Evolutionary conservation across 2,329 filamentous ascomycete genomes (phyloP).

Genomic region (Beauveria varroae): DNA sequence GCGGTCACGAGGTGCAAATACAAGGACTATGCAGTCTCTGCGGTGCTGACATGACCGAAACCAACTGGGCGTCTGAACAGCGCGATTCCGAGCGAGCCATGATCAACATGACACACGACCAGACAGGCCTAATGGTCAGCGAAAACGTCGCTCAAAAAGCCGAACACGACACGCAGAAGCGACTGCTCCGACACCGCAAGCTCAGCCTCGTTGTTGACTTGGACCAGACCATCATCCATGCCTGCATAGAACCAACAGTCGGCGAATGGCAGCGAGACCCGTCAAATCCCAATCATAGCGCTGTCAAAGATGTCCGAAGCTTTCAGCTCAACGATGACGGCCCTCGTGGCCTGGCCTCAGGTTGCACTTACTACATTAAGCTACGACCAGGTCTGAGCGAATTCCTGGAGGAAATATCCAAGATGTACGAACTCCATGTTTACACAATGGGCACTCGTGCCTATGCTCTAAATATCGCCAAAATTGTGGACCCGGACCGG

Average conservation of each 20-base stretch:
- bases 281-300: constrained; percentile 81
- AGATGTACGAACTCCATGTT: constrained; percentile 89
- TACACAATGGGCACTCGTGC: constrained; percentile 98
- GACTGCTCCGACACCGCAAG: constrained; percentile 73
- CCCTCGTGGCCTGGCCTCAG: constrained; percentile 56
- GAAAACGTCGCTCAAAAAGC: constrained; percentile 69
- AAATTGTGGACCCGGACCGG: constrained; percentile 83
- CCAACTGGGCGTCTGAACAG: constrained; percentile 73
- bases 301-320: constrained; percentile 77
- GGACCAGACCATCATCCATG: constrained; percentile 97
- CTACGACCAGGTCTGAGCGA: constrained; percentile 77
- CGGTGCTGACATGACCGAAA: constrained; percentile 92
- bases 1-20: constrained; percentile 85
- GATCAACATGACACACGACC: constrained; percentile 93
- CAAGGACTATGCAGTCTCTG: constrained; percentile 86
- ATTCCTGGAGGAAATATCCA: constrained; percentile 71
- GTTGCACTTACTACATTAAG: constrained; percentile 98
- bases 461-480: constrained; percentile 88
- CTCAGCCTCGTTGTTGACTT: constrained; percentile 92
- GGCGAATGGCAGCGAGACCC: constrained; percentile 91
- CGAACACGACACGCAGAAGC: constrained; percentile 79
- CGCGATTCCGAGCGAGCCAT: constrained; percentile 78
- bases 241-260: constrained; percentile 92
- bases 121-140: constrained; percentile 80
- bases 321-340: constrained; percentile 89